Percentiles rank a stretch among this genome's conserved stretches.
Conservation (phyloP, 257 asterid species). For the Anisodus tanguticus region DNA sequence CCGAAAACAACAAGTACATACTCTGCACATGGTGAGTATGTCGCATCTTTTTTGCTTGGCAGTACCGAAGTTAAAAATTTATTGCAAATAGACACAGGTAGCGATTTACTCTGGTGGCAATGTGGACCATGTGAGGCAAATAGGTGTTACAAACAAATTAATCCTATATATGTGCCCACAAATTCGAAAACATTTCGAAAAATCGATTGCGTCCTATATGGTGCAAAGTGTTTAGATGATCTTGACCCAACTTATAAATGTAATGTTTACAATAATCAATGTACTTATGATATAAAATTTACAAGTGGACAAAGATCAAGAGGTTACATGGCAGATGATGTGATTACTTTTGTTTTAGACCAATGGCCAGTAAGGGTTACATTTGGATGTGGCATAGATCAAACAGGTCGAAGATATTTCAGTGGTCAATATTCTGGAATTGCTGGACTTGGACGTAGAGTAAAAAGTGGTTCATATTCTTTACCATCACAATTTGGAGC, state of each 20-base stretch:
- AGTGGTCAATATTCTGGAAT: not conserved
- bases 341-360: not conserved
- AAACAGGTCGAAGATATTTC: not conserved
- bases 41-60: not conserved
- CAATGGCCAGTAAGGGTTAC: not conserved
- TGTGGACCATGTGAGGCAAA: constrained; percentile 23
- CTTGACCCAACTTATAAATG: not conserved
- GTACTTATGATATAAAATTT: not conserved
- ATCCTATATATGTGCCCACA: not conserved
- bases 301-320: not conserved
- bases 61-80: not conserved
- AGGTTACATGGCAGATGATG: not conserved
- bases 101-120: constrained; percentile 25
- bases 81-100: not conserved
- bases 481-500: not conserved
- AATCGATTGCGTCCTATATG: not conserved
- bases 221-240: not conserved
- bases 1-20: not conserved
- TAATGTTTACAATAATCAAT: not conserved
- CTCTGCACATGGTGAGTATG: not conserved
- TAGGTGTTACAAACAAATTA: not conserved
- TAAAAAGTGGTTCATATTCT: not conserved
- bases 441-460: not conserved
- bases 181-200: not conserved
- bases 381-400: constrained; percentile 20